phyloP scores from a whole-genome alignment of 805 yeast species.

The Scheffersomyces amazonensis region DNA sequence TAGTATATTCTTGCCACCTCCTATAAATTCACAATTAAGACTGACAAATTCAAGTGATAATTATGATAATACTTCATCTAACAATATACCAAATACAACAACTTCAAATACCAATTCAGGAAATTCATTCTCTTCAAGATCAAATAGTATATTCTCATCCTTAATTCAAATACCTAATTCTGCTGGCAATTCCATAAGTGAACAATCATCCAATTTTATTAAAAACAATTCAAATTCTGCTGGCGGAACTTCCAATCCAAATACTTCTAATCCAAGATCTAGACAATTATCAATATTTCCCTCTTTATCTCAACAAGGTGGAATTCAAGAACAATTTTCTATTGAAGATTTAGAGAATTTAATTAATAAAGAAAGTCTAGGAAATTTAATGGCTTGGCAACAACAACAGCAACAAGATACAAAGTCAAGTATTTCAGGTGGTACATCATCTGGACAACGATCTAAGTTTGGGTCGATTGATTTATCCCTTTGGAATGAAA shows the following conservation, averaged over 20 bases:
- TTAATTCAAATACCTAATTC: conserved; percentile 39
- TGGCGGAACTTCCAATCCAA: conserved; percentile 8
- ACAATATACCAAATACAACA: conserved; percentile 5
- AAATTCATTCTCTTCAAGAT: conserved; percentile 25
- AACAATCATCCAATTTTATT: conserved; percentile 7
- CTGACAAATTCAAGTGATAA: conserved; percentile 5
- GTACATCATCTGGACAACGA: conserved; percentile 8
- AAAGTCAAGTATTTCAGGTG: background rate
- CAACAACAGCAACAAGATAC: conserved; percentile 12
- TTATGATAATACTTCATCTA: conserved; percentile 5
- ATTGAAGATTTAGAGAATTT: conserved; percentile 32
- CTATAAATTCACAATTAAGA: conserved; percentile 17
- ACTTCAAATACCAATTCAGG: conserved; percentile 8
- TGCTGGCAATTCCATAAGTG: conserved; percentile 30
- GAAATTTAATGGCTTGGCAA: conserved; percentile 29
- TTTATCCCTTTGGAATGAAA: conserved; percentile 12
- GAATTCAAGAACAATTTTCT: conserved; percentile 16
- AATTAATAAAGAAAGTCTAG: conserved; percentile 29
- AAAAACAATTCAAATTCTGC: conserved; percentile 10
- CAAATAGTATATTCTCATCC: conserved; percentile 38
- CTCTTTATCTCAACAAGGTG: background rate
- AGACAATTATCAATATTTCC: conserved; percentile 20
- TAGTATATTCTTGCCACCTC: conserved; percentile 37
- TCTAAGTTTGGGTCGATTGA: conserved; percentile 28
- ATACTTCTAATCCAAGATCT: conserved; percentile 6